These are phyloP conservation scores for Gnomoniopsis sp. DNA, from an alignment of 2,329 filamentous ascomycete genomes.

Conservation along the genomic window DNA sequence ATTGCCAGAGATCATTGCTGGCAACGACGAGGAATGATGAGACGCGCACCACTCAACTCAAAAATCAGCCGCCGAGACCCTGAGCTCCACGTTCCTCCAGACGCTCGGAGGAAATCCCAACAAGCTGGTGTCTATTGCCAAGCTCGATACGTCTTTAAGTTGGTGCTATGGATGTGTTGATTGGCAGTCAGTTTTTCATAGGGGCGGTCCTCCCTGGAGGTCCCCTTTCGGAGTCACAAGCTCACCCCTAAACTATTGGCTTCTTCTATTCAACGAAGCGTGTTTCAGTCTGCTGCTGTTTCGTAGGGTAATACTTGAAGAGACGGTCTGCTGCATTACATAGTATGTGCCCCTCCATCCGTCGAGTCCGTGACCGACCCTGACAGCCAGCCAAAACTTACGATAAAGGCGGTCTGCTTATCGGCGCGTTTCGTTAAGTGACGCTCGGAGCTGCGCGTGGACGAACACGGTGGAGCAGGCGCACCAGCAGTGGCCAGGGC, in stretches of 20 bases:
- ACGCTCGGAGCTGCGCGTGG: conserved; percentile 7
- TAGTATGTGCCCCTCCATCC: not conserved
- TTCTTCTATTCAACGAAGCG: not conserved
- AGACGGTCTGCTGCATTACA: not conserved
- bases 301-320: not conserved
- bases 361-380: not conserved
- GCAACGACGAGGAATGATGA: not conserved
- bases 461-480: conserved; percentile 9
- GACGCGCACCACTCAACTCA: not conserved
- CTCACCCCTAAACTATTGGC: not conserved
- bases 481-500: not conserved
- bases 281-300: conserved; percentile 9
- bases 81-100: no score
- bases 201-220: not conserved
- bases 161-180: not conserved
- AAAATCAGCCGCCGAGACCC: not conserved
- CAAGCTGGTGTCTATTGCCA: not conserved
- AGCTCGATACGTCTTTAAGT: not conserved
- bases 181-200: not conserved
- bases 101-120: not conserved
- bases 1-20: not conserved
- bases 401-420: conserved; percentile 19
- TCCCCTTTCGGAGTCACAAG: not conserved
- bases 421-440: conserved; percentile 8
- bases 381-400: not conserved